Evolutionary conservation across 2,329 filamentous ascomycete species (phyloP).

Genomic region (Didymella lethalis): DNA sequence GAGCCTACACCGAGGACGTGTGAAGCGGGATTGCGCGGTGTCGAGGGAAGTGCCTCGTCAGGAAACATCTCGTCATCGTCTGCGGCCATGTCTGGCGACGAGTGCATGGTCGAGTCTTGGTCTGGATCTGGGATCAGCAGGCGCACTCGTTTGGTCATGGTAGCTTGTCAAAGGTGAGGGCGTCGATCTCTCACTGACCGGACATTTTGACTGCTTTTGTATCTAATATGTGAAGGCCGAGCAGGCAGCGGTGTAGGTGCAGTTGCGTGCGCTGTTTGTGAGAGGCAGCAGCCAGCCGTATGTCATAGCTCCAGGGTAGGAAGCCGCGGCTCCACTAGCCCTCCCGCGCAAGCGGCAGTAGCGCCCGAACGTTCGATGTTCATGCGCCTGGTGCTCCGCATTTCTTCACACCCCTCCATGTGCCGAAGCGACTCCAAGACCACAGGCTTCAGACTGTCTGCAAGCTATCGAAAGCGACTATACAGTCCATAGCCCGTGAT

Average conservation of each 20-base stretch:
- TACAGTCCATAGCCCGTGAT: conserved; percentile 6
- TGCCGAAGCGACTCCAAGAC: not conserved
- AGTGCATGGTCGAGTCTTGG: conserved; percentile 65
- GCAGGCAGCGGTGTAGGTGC: conserved; percentile 9
- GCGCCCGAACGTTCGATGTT: conserved; percentile 22
- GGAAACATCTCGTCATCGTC: conserved; percentile 55
- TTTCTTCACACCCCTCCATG: conserved; percentile 22
- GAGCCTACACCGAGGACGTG: conserved; percentile 42
- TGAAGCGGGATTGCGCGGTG: conserved; percentile 49
- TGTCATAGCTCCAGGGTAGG: conserved; percentile 21
- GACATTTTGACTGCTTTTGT: conserved; percentile 9
- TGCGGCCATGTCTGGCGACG: conserved; percentile 46
- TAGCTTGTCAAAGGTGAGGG: not conserved
- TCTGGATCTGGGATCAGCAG: conserved; percentile 49
- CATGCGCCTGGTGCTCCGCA: conserved; percentile 17
- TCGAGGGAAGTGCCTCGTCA: conserved; percentile 54
- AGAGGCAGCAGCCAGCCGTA: conserved; percentile 5
- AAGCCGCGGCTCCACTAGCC: conserved; percentile 22
- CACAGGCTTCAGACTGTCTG: not conserved
- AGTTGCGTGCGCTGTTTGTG: not conserved
- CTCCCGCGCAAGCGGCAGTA: conserved; percentile 21
- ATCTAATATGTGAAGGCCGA: not conserved
- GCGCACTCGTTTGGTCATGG: conserved; percentile 26
- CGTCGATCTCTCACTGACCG: not conserved
- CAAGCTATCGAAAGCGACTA: not conserved